Conservation (phyloP, 1,284 basidiomycete species). For the Pseudozyma tsukubaensis region DNA sequence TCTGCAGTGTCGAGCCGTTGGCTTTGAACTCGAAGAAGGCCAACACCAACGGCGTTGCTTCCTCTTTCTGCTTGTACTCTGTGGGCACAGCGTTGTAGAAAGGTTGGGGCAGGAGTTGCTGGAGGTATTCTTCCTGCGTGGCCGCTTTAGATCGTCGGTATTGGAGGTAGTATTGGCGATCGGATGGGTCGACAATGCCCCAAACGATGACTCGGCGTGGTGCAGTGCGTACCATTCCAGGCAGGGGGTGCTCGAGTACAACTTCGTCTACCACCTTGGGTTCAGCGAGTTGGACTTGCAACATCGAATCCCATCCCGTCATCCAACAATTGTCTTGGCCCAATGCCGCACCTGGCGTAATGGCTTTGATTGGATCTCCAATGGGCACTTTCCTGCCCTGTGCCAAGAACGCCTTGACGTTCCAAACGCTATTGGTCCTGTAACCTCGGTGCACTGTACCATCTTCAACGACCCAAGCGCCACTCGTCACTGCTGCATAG, state of each 20-base stretch:
- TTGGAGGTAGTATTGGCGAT: conserved; percentile 25
- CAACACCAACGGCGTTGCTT: conserved; percentile 28
- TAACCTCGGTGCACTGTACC: conserved; percentile 43
- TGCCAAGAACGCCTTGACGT: conserved; percentile 29
- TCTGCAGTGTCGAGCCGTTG: conserved; percentile 36
- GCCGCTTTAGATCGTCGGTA: conserved; percentile 19
- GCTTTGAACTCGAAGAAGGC: conserved; percentile 33
- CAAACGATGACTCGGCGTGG: conserved; percentile 36
- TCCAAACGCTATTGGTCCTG: conserved; percentile 44
- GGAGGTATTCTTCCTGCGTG: conserved; percentile 17
- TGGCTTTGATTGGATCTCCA: conserved; percentile 43
- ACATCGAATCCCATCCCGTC: conserved; percentile 39
- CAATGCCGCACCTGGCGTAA: conserved; percentile 32
- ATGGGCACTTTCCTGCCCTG: conserved; percentile 45
- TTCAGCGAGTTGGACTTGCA: conserved; percentile 35
- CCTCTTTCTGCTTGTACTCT: conserved; percentile 22
- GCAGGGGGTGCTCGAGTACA: conserved; percentile 39
- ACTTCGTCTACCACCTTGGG: conserved; percentile 37
- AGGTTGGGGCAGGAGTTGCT: conserved; percentile 12
- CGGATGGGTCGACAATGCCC: conserved; percentile 29
- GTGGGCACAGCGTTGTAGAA: conserved; percentile 20
- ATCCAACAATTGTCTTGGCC: conserved; percentile 37
- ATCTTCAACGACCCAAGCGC: conserved; percentile 26
- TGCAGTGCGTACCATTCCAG: conserved; percentile 33
- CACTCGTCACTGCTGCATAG: conserved; percentile 33